Evolutionary conservation across 768 basidiomycete genomes (phyloP), one percentile per base, ranked within the genome.

Genomic region (Trametes elegans): DNA sequence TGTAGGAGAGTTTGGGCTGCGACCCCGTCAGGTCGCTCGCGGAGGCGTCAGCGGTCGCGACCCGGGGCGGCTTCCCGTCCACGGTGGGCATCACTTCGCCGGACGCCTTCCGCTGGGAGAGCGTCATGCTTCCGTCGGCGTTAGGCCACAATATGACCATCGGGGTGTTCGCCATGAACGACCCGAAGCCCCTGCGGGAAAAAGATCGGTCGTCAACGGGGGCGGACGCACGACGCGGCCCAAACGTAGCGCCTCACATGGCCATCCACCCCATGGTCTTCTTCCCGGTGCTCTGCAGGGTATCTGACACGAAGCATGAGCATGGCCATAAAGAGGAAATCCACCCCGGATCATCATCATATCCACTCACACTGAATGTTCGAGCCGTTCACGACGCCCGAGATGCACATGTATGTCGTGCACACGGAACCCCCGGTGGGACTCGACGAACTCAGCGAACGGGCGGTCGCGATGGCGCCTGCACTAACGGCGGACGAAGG

Each of bases 71-170:
- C 55, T 65, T 74, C 6, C 72, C 41, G 50, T 76, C 81, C 45
- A 84, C 76, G 13, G 71, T 77, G 6, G 88, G 88, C 80, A 81
- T 79, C 4, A 74, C 71, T 57, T 85, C 74, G 6, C 62, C 64
- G 1, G 75, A 59, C 0, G 87, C 82, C 27, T 67, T 70, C 18
- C 87, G 78, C 64, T 90, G 88, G 7, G 85, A 87, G 21, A 90
- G 68, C 11, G 85, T 87, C 54, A 87, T 72, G 19, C 74, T 67
- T 9, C 83, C 82, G 59, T 87, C 81, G 13, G 70, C 66, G 63
- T 87, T 85, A 7, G 79, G 71, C 88, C 87, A 90, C 75, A 83
- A 79, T 27, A 89, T 83, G 55, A 90, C 83, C 85, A 90, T 88
- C 0, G 82, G 78, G 6, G 77, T 72, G 59, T 76, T 71, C 1